Percentiles rank a stretch among this genome's conserved stretches.
phyloP scores from a whole-genome alignment of 129 eudicot genomes.

The Glebionis coronaria region DNA sequence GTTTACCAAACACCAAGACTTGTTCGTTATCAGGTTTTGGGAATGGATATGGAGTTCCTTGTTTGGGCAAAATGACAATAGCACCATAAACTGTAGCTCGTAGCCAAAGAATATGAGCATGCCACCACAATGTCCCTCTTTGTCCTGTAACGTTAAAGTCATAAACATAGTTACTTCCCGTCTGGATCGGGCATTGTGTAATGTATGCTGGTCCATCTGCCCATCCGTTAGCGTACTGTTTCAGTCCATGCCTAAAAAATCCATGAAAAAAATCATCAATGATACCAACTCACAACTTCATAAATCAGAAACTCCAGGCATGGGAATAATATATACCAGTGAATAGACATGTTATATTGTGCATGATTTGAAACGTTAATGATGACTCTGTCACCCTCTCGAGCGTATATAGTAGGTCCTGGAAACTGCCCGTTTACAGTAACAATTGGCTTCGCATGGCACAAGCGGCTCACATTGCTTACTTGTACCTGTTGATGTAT shows the following conservation, averaged over 20 bases:
- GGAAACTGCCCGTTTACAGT: constrained; percentile 47
- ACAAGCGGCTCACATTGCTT: constrained; percentile 48
- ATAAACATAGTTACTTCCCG: constrained; percentile 36
- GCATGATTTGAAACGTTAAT: constrained; percentile 40
- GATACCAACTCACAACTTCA: background rate
- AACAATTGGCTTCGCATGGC: constrained; percentile 52
- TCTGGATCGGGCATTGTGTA: constrained; percentile 49
- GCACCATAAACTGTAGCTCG: constrained; percentile 54
- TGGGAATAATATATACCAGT: constrained; percentile 31
- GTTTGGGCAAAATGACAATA: constrained; percentile 44
- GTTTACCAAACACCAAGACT: constrained; percentile 27
- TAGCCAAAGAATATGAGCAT: constrained; percentile 49
- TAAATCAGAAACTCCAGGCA: background rate
- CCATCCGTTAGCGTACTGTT: constrained; percentile 50
- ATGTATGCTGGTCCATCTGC: constrained; percentile 55
- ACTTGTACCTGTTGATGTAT: constrained; percentile 38
- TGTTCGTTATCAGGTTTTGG: constrained; percentile 40
- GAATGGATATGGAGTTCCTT: constrained; percentile 49
- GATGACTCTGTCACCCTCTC: constrained; percentile 50
- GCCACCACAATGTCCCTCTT: constrained; percentile 56
- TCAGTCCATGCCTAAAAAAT: constrained; percentile 43
- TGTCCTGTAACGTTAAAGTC: constrained; percentile 40
- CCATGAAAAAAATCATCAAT: background rate
- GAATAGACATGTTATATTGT: constrained; percentile 44
- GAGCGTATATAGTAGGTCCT: constrained; percentile 51